A percentile compares a stretch with the other conserved stretches of the same genome.
Conservation (phyloP, 208 protist genomes). For the Tritrichomonas foetus region DNA sequence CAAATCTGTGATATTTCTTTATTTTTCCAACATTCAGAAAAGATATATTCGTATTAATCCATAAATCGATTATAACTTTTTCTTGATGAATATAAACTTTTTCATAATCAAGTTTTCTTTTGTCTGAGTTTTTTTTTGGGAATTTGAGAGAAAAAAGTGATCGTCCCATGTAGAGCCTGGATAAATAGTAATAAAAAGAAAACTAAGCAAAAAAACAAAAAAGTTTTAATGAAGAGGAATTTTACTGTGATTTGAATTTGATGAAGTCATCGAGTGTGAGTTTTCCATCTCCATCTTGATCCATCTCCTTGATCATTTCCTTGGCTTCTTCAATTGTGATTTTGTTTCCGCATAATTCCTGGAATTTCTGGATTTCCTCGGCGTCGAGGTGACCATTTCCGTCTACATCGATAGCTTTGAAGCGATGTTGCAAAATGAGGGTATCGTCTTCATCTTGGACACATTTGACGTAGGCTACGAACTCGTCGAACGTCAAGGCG, state of each 20-base stretch:
- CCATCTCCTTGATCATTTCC: background rate
- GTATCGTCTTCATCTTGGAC: background rate
- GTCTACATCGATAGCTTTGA: slow-evolving; percentile 18
- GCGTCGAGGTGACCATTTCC: background rate
- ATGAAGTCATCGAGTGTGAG: slow-evolving; percentile 13
- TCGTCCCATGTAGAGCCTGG: no score
- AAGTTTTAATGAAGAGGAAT: no score
- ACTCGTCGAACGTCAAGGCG: background rate
- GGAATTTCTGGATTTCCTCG: slow-evolving; percentile 10
- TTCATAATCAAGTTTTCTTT: no score
- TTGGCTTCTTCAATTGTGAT: background rate
- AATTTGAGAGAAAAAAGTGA: no score
- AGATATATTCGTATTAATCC: no score
- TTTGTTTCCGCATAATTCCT: slow-evolving; percentile 4
- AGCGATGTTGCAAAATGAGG: background rate
- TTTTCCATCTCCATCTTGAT: slow-evolving; percentile 1
- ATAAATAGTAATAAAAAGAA: no score
- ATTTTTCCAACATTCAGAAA: no score
- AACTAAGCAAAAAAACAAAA: no score
- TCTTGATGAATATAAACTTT: no score
- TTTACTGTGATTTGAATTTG: background rate
- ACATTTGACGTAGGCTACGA: slow-evolving; percentile 8
- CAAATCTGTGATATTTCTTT: no score
- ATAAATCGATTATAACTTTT: no score
- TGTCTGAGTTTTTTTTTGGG: no score